Base-by-base conservation (phyloP, 352 stramenopile species). In the Phytophthora europaea region DNA sequence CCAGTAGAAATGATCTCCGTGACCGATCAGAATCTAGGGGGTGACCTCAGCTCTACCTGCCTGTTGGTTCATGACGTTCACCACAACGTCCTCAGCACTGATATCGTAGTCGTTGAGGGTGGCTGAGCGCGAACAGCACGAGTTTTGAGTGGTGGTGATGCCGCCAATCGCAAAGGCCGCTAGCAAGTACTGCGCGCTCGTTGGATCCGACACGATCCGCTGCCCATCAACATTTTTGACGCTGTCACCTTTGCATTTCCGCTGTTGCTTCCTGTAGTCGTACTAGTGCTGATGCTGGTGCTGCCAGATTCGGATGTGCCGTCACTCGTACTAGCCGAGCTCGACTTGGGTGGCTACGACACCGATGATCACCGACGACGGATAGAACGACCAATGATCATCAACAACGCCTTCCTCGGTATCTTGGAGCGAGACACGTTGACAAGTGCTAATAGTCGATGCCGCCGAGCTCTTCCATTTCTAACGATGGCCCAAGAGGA, bases 1-100 rank as follows among this genome's bases (percentile, higher is more conserved):
- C 75, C 80, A 89, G 70, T 89, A 89, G 47, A 89, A 88, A 61
- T 88, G 86, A 57, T 88, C 82, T 34, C 79, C 84, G 58, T 68
- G 61, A 4, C 50, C 34, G 36, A 68, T 68, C 22, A 61, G 50
- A 13, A 53, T 50, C 45, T 68, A 56, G 2, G 61, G 61, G n/a
- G 61, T 18, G 18, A 68, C 61, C 15, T 55, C 72, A 10, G 75
- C 64, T 16, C 70, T 61, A 7, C 55, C 70, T 1, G 78, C 81
- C 22, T 80, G 78, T 43, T 84, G 81, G 64, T 82, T 81, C 83
- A 92, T 68, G 15, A 68, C 61, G 12, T 55, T 61, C 15, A 50
- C 61, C 22, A 60, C 51, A 18, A 68, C 23, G 53, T 68, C 61
- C 26, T 68, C 61, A 22, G 82, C 84, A 62, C 86, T 80, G 54